Evolutionary conservation across 2,329 filamentous ascomycete species (phyloP).

Genomic region (Ramularia endophylla): DNA sequence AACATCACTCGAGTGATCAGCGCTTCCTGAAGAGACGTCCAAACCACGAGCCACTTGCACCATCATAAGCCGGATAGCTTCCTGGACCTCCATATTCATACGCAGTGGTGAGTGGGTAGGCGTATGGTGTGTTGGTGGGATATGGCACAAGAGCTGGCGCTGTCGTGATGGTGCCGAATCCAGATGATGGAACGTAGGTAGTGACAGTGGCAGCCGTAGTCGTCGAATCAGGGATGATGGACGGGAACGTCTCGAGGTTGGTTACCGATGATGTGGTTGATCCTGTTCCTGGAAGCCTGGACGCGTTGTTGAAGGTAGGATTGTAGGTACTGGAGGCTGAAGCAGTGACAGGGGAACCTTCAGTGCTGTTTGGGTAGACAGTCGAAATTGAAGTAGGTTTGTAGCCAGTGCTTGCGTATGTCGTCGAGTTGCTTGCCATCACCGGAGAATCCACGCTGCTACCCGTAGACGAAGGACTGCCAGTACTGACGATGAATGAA

Average conservation of each 20-base stretch:
- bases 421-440: background rate
- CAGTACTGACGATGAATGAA: background rate
- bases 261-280: slow-evolving; percentile 2
- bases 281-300: slow-evolving; percentile 4
- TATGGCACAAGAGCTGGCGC: background rate
- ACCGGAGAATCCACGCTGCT: background rate
- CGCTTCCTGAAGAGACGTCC: no score
- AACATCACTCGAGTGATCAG: no score
- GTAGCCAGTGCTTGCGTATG: no score
- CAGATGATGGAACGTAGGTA: background rate
- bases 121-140: background rate
- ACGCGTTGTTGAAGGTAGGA: background rate
- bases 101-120: background rate
- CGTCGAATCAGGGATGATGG: slow-evolving; percentile 2
- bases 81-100: background rate
- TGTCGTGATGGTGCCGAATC: background rate
- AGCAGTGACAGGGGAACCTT: background rate
- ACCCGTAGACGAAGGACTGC: background rate
- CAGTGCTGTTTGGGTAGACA: no score
- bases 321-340: background rate
- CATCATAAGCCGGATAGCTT: background rate
- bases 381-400: no score
- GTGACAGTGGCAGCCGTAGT: background rate
- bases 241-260: slow-evolving; percentile 3
- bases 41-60: no score